Evolutionary conservation across 2,329 filamentous ascomycete genomes (phyloP).

Genomic region (Neocatenulostroma microsporum): DNA sequence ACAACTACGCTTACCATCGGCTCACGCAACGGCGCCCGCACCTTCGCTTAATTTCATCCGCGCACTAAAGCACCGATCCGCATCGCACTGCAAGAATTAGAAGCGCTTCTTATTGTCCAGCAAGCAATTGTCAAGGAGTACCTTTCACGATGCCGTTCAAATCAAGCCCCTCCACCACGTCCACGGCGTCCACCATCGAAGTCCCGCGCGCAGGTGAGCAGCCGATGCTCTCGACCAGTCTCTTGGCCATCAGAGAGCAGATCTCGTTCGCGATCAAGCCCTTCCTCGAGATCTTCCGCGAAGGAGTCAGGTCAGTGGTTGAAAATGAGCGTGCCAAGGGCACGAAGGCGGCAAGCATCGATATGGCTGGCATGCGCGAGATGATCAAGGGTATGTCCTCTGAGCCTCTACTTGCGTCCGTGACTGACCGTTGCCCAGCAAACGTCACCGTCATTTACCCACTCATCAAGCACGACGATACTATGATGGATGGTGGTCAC

Average conservation of each 20-base stretch:
- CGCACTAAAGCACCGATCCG: not conserved
- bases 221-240: not conserved
- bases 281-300: not conserved
- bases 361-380: slow-evolving; percentile 1
- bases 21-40: not conserved
- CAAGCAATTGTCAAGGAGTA: not conserved
- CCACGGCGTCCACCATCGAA: not conserved
- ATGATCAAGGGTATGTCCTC: slow-evolving; percentile 1
- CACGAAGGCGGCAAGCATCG: not conserved
- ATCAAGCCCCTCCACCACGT: not conserved
- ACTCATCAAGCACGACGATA: not conserved
- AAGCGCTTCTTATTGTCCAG: slow-evolving; percentile 1
- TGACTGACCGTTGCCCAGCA: no score
- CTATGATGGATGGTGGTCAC: no score
- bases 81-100: not conserved
- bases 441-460: slow-evolving; percentile 3
- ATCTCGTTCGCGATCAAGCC: not conserved
- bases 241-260: not conserved
- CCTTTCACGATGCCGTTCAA: not conserved
- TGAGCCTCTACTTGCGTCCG: not conserved
- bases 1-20: not conserved
- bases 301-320: not conserved
- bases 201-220: no score
- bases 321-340: not conserved
- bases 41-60: not conserved